Base-by-base conservation (phyloP, 768 basidiomycete genomes). In the Cantharellus cinnabarinus region DNA sequence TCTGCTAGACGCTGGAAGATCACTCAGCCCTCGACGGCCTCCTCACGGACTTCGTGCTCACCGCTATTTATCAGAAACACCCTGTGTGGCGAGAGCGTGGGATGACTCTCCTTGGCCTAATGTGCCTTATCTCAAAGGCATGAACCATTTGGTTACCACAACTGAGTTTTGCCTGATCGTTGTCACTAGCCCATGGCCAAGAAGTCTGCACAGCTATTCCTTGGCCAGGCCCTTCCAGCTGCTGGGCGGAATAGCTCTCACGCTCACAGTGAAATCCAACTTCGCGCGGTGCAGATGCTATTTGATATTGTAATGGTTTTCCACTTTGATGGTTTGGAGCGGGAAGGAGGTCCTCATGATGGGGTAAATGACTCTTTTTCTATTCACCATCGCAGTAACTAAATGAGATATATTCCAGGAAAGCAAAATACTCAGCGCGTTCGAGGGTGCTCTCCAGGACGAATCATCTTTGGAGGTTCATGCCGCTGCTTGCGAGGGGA, bases 301-400 rank as follows among this genome's bases (percentile, higher is more conserved):
- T 89, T 94, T 64, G 91, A 95, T 68, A 74, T 89, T 42, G 70
- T 93, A 57, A 90, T 90, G 80, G 79, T 86, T 0, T 83, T 94
- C 62, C 83, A 86, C 59, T 75, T 72, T 50, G 76, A 76, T 54
- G 75, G 85, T 67, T 74, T 86, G 62, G 76, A 75, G 64, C 20
- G 58, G 40, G 20, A 54, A 50, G 38, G 37, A 38, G 42, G 74
- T 67, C 66, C 75, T 44, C 67, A 63, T 67, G 48, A 63, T 20
- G 58, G 7, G 58, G 39, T 50, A 41, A 57, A 14, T 41, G 5
- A 14, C 14, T 40, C 41, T 42, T 57, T 5, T 14, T 37, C 52
- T 10, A 38, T 10, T 14, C 52, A 54, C 10, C 52, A 54, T 10
- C 10, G 20, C 20, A 29, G 10, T 54, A 10, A 54, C 35, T 54